These are phyloP conservation scores for Solanum etuberosum DNA, from an alignment of 257 asterid genomes.

Conservation along the genomic window DNA sequence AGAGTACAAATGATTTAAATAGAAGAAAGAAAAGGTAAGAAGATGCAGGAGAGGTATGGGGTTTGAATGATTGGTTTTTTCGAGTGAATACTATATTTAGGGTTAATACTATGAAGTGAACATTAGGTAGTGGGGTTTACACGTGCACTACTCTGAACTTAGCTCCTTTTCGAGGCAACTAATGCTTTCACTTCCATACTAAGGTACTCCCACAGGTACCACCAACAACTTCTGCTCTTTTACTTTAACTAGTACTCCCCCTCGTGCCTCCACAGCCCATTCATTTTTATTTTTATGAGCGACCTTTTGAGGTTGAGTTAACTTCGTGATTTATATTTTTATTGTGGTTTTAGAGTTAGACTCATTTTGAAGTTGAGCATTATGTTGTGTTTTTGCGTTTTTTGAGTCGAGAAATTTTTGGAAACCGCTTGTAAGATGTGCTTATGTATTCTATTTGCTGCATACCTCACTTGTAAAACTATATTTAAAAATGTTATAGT, in stretches of 20 bases:
- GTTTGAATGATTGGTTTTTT: neutral
- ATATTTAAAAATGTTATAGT: neutral
- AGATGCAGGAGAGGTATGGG: neutral
- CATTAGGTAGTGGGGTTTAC: conserved; percentile 29
- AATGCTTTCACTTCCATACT: neutral
- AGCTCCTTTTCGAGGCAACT: conserved; percentile 40
- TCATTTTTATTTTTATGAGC: no score
- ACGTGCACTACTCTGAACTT: conserved; percentile 52
- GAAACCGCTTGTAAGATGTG: neutral
- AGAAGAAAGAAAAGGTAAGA: neutral
- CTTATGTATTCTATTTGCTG: no score
- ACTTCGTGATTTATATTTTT: neutral
- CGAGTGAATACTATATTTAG: neutral
- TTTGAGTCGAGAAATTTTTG: neutral
- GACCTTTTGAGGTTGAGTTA: neutral
- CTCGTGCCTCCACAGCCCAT: neutral
- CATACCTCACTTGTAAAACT: neutral
- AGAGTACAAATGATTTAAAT: neutral
- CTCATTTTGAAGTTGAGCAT: neutral
- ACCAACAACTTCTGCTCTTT: neutral
- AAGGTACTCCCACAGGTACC: neutral
- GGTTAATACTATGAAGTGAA: conserved; percentile 3
- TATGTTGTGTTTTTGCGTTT: neutral
- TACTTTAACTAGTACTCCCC: neutral
- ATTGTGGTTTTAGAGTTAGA: neutral